Evolutionary conservation across 2,329 filamentous ascomycete species (phyloP).

Genomic region (Diplodia seriata): DNA sequence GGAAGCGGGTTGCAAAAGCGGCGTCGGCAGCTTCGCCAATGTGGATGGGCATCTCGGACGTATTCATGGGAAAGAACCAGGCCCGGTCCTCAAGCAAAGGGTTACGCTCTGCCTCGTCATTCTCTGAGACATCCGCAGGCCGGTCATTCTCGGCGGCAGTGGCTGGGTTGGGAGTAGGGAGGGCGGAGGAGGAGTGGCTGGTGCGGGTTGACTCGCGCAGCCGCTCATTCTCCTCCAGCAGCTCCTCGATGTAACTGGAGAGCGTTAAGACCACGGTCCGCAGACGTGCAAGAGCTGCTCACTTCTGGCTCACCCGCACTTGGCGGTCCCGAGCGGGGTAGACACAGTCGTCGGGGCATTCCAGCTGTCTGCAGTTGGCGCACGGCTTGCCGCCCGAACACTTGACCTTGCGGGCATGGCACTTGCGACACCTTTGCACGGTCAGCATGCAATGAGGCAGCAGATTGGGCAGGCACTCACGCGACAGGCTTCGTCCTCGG

Average conservation of each 20-base stretch:
- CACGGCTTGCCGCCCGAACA: constrained; percentile 47
- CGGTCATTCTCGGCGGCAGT: constrained; percentile 12
- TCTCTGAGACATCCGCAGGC: constrained; percentile 21
- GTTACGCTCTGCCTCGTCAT: constrained; percentile 43
- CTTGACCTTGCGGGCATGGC: constrained; percentile 45
- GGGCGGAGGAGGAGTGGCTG: constrained; percentile 7
- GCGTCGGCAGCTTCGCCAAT: constrained; percentile 49
- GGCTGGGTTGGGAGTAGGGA: constrained; percentile 14
- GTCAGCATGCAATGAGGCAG: not conserved
- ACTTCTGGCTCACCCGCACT: constrained; percentile 42
- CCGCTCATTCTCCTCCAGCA: constrained; percentile 43
- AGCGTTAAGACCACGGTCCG: not conserved
- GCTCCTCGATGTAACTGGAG: constrained; percentile 40
- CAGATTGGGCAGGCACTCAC: constrained; percentile 8
- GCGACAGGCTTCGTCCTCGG: constrained; percentile 26
- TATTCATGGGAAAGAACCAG: constrained; percentile 47
- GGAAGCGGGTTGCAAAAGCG: constrained; percentile 48
- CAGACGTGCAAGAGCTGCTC: constrained; percentile 6
- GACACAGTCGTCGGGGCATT: constrained; percentile 36
- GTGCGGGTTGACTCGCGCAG: constrained; percentile 34
- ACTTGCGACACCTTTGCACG: constrained; percentile 38
- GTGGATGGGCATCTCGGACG: constrained; percentile 45
- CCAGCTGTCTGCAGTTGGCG: constrained; percentile 39
- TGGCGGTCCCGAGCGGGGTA: constrained; percentile 43
- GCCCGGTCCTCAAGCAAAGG: constrained; percentile 47